Percentiles rank a stretch among this genome's conserved stretches.
phyloP scores from a whole-genome alignment of 345 rosid species.

The Eucalyptus lansdowneana region DNA sequence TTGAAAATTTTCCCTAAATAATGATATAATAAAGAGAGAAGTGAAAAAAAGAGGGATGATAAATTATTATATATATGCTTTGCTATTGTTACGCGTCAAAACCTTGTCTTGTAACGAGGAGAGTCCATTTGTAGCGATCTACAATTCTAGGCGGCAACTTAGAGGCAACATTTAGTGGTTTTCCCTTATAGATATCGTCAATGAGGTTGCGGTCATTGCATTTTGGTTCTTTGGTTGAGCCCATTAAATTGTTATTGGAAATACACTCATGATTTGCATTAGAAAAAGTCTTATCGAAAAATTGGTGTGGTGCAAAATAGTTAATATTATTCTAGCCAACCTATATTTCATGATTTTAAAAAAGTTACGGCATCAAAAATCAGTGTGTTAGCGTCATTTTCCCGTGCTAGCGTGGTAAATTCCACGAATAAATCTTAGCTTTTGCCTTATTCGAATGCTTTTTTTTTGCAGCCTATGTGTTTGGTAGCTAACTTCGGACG shows the following conservation, averaged over 20 bases:
- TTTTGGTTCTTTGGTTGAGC: rapidly evolving
- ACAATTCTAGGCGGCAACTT: neutral
- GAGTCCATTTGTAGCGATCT: neutral
- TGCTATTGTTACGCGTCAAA: neutral
- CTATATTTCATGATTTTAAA: neutral
- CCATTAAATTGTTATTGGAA: too few species aligned
- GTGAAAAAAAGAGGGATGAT: neutral
- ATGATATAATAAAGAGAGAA: neutral
- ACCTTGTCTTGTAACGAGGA: neutral
- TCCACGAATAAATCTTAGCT: neutral
- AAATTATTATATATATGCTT: neutral
- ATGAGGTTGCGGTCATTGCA: neutral
- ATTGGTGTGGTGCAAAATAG: rapidly evolving
- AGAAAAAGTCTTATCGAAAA: rapidly evolving
- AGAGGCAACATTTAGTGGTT: neutral
- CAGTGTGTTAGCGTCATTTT: neutral
- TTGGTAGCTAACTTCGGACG: neutral
- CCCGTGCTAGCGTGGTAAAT: neutral
- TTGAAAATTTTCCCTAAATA: too few species aligned
- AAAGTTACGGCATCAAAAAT: neutral
- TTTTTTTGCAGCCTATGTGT: neutral
- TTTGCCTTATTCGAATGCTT: neutral
- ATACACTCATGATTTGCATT: neutral
- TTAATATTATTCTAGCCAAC: neutral
- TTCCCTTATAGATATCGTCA: neutral